Base-by-base conservation (phyloP, 2,329 filamentous ascomycete genomes). In the Calonectria pseudoreteaudii region DNA sequence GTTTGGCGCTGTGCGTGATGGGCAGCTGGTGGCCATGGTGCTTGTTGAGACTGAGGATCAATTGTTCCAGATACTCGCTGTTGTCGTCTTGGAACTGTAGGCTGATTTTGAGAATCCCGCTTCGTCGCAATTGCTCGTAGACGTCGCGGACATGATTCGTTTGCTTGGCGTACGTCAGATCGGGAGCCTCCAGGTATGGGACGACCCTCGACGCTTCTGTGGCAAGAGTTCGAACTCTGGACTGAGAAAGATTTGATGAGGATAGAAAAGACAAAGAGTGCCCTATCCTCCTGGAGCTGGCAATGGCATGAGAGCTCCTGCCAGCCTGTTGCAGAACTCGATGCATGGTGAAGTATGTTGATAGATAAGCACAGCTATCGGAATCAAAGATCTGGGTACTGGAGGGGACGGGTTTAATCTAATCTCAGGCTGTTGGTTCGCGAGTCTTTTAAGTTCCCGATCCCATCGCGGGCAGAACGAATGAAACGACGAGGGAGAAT, bases 1-100 rank as follows among this genome's bases (percentile, higher is more conserved):
- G 81, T 0, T 78, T 81, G 0, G 85, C 84, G 71, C 85, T 87
- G 73, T 87, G 86, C 0, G 82, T 73, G 23, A 86, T 86, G 4
- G 86, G 86, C 0, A 87, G 80, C 2, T 76, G 77, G 62, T 87
- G 86, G 0, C 80, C 79, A 30, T 84, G 81, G 13, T 81, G 16
- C 6, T 75, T 53, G 70, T 87, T 79, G 1, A 87, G 82, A 23
- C 78, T 82, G 3, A 73, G 23, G 16, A 87, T 72, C 7, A 87
- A 75, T 4, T 77, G 69, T 52, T 82, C 50, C 8, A 87, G 81
- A 47, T 87, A 87, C 0, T 67, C 58, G 72, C 84, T 86, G 0
- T 78, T 41, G 5, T 75, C 11, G 50, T 86, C 85, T 1, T 66
- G 23, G 44, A 86, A 86, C 1, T 74, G 68, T 0, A 86, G 73